Evolutionary conservation across 164 flowering plant genomes (phyloP), one percentile per base, ranked within the genome.

Genomic region (Platanus orientalis): DNA sequence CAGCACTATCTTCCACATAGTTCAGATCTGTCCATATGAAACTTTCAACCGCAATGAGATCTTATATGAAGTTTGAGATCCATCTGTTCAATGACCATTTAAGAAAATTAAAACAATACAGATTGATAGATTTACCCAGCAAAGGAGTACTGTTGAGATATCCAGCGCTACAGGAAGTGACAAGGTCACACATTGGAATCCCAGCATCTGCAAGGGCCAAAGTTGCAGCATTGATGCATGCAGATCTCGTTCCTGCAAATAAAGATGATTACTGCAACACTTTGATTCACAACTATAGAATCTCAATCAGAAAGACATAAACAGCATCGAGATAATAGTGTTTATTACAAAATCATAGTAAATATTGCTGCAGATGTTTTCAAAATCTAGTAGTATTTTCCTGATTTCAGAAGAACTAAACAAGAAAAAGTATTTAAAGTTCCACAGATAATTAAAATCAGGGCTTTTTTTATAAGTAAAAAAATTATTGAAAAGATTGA

Each of bases 191-290:
- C 99, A 94, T 91, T 20, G 97, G 99, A 64, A 94, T 88, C 42
- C 97, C 99, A 61, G 97, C 97, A 89, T 91, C 99, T 68, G 97
- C 93, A 60, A 94, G 90, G 63, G 99, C 99, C 80, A 94, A 75
- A 44, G 93, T 89, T 61, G 99, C 99, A 67, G 99, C 99, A 81
- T 94, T 94, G 57, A 94, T 94, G 77, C 99, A 94, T 21, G 99
- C 97, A 57, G 93, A 89, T 78, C 99, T 81, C 17, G 99, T 94
- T 73, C 98, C 96, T 92, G 67, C 68, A 72, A 30, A 57, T 19
- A 60, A 65, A 62, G 45, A 62, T 42, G 10, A 13, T 30, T 39
- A 55, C 5, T 21, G 25, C 14, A 1, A 47, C 55, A 53, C 21
- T 54, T 40, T n/a, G 29, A 42, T 29, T 21, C 50, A 53, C 51